These are phyloP conservation scores for Schwanniomyces pseudopolymorphus DNA, from an alignment of 805 yeast species.

Conservation along the genomic window DNA sequence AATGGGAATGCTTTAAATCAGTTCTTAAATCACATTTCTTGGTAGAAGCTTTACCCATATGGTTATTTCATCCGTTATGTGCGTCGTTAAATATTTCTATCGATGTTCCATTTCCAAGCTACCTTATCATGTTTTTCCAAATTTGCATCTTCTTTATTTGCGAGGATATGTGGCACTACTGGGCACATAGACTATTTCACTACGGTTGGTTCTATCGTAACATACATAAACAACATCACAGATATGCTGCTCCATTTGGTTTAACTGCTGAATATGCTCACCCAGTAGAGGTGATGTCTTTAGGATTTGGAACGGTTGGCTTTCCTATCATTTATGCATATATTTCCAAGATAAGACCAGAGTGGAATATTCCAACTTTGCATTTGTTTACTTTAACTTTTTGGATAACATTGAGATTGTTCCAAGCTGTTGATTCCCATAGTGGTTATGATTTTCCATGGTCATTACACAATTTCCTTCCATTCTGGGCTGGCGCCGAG, in stretches of 20 bases:
- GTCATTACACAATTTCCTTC: constrained; percentile 56
- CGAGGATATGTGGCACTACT: constrained; percentile 62
- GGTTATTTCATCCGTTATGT: constrained; percentile 62
- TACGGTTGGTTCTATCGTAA: constrained; percentile 56
- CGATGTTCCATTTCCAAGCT: constrained; percentile 53
- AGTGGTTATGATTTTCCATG: constrained; percentile 65
- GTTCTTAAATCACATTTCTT: constrained; percentile 55
- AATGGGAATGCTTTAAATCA: constrained; percentile 62
- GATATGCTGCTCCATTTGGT: constrained; percentile 64
- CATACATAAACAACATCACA: constrained; percentile 60
- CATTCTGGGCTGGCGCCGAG: constrained; percentile 67
- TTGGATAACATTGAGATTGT: constrained; percentile 54
- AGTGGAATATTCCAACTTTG: constrained; percentile 28
- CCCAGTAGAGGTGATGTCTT: constrained; percentile 55
- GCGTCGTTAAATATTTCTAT: constrained; percentile 47
- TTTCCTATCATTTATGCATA: constrained; percentile 47
- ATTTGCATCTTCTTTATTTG: constrained; percentile 50
- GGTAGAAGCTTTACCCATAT: constrained; percentile 61
- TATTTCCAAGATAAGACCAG: constrained; percentile 7
- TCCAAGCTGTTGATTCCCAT: constrained; percentile 62
- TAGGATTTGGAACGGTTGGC: constrained; percentile 62
- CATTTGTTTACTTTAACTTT: constrained; percentile 54
- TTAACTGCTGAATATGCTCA: constrained; percentile 63
- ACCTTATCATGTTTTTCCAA: constrained; percentile 41
- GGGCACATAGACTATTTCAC: constrained; percentile 58